Evolutionary conservation across 1,139 yeast genomes (phyloP), one percentile per base, ranked within the genome.

Genomic region (Taphrina sp.): DNA sequence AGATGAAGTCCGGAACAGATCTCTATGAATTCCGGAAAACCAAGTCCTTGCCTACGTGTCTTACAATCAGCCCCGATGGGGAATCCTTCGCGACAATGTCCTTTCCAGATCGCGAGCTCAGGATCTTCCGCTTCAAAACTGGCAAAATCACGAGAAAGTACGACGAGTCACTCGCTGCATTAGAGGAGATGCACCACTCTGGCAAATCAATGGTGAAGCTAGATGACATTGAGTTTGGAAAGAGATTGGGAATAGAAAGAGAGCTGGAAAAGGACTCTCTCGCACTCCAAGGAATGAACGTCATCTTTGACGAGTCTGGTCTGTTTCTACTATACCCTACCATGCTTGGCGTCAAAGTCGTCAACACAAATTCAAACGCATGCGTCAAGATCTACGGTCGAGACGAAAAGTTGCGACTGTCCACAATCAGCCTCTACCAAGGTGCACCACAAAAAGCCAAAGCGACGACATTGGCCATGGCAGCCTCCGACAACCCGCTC

Each of bases 1-100:
- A 69, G 37, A 64, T 67, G 62, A 77, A 76, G 60, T 69, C 76
- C 19, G 67, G 70, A 43, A 77, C 81, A 0, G 74, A 75, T 59
- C 64, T 77, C 38, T 73, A 73, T 59, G 73, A 71, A 20, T 65
- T 75, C 52, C 69, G 73, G 19, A 74, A 72, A 57, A 44, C 61
- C 35, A 72, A 72, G 61, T 61, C 70, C 1, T 47, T 60, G 1
- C 67, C 70, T 0, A 51, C 64, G 2, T 54, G 63, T 2, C 42
- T 72, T 16, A 53, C 60, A 4, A 57, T 71, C 14, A 64, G 70
- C 10, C 67, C 67, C 2, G 67, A 69, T 51, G 67, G 65, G 2
- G 58, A 61, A 5, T 64, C 61, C 23, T 65, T 65, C 22, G 70
- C 70, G 42, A 68, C 67, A 1, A 57, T 65, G 22, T 66, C 75